phyloP scores from a whole-genome alignment of 2,329 filamentous ascomycete genomes.

The Trichoderma sp. region DNA sequence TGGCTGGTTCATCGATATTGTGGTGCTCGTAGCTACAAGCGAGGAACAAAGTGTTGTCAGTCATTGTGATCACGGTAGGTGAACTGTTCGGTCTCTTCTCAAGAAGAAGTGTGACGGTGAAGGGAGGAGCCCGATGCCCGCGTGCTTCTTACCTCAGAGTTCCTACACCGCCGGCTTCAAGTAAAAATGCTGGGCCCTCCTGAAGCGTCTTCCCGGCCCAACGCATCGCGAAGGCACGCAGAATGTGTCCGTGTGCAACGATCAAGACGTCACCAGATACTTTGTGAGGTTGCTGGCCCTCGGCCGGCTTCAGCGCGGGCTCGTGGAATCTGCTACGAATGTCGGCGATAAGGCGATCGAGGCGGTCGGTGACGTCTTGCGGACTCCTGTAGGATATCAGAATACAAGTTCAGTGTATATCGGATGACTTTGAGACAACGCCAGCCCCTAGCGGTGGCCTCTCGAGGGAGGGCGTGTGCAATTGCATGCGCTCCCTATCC shows the following conservation, averaged over 20 bases:
- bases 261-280: conserved; percentile 52
- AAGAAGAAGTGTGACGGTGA: not conserved
- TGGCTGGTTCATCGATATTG: conserved; percentile 75
- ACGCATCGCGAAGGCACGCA: conserved; percentile 83
- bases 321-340: conserved; percentile 69
- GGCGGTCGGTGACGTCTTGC: conserved; percentile 67
- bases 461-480: not conserved
- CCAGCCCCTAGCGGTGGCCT: not conserved
- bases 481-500: not conserved
- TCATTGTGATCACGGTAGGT: not conserved
- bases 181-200: conserved; percentile 74
- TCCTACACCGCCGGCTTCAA: conserved; percentile 88
- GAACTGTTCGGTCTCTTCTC: not conserved
- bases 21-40: conserved; percentile 73
- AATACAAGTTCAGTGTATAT: not conserved
- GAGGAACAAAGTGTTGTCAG: not conserved
- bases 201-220: conserved; percentile 76
- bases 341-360: conserved; percentile 76
- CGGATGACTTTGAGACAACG: conserved; percentile 25
- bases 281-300: conserved; percentile 35
- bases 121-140: not conserved
- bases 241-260: conserved; percentile 87
- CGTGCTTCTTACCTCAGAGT: conserved; percentile 63
- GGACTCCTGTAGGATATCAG: conserved; percentile 57
- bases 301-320: conserved; percentile 59